phyloP scores from a whole-genome alignment of 2,329 filamentous ascomycete genomes.

The Fusarium sp. region DNA sequence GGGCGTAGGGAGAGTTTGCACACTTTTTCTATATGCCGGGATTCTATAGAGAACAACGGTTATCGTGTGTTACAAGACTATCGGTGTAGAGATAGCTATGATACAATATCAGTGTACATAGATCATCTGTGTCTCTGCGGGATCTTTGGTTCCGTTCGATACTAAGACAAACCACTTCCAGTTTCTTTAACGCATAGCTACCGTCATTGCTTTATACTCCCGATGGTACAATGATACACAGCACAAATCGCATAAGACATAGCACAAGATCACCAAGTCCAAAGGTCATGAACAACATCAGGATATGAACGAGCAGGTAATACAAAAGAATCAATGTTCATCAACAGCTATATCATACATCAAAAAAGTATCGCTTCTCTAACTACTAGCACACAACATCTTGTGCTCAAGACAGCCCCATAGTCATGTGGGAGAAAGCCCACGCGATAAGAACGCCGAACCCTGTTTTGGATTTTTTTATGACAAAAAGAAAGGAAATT shows the following conservation, averaged over 20 bases:
- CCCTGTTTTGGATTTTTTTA: constrained; percentile 27
- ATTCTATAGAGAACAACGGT: background rate
- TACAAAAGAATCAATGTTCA: constrained; percentile 19
- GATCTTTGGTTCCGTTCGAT: background rate
- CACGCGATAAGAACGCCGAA: constrained; percentile 35
- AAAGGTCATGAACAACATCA: background rate
- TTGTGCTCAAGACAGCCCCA: constrained; percentile 7
- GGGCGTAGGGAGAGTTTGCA: background rate
- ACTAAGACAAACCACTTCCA: background rate
- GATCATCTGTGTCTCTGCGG: background rate
- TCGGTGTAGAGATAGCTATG: background rate
- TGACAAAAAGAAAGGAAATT: constrained; percentile 14
- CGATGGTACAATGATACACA: background rate
- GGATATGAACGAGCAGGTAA: background rate
- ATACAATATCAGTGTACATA: background rate
- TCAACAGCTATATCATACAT: constrained; percentile 36
- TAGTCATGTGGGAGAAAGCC: constrained; percentile 10
- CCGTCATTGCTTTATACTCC: background rate
- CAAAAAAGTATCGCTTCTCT: constrained; percentile 12
- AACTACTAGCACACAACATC: constrained; percentile 13
- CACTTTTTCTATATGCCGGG: background rate
- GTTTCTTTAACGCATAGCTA: background rate
- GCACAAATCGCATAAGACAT: background rate
- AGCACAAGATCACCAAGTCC: background rate
- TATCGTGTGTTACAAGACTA: background rate